phyloP scores from a whole-genome alignment of 1,284 basidiomycete species.

The Meripilus lineatus region DNA sequence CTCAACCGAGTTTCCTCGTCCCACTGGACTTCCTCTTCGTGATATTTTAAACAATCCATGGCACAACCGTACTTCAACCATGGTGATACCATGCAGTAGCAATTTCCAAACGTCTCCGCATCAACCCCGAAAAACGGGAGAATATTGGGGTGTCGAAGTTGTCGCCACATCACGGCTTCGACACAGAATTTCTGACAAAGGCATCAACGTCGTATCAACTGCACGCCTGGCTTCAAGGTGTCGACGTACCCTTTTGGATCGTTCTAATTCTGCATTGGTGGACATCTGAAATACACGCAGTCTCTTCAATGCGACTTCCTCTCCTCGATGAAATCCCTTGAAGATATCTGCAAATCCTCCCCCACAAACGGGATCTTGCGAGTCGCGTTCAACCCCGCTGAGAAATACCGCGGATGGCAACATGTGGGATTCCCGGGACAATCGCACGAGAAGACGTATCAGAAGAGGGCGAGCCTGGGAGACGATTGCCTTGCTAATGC shows the following conservation, averaged over 20 bases:
- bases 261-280: neutral
- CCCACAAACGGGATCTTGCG: slow-evolving; percentile 1
- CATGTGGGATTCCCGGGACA: neutral
- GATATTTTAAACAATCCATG: no score
- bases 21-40: no score
- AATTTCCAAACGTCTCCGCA: slow-evolving; percentile 1
- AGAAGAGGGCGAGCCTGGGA: no score
- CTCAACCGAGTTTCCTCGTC: no score
- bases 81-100: slow-evolving; percentile 11
- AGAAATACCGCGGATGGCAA: slow-evolving; percentile 4
- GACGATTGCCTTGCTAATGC: no score
- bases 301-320: slow-evolving; percentile 8
- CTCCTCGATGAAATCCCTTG: neutral
- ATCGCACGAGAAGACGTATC: neutral
- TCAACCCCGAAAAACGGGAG: slow-evolving; percentile 10
- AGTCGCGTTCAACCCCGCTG: neutral
- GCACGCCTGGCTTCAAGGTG: neutral
- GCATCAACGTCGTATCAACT: no score
- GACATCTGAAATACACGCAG: slow-evolving; percentile 7
- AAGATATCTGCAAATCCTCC: slow-evolving; percentile 12
- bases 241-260: neutral
- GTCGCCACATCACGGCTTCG: slow-evolving; percentile 11
- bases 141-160: slow-evolving; percentile 10
- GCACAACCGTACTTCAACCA: no score
- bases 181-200: no score